Base-by-base conservation (phyloP, 805 yeast genomes). In the Kodamaea laetipori region DNA sequence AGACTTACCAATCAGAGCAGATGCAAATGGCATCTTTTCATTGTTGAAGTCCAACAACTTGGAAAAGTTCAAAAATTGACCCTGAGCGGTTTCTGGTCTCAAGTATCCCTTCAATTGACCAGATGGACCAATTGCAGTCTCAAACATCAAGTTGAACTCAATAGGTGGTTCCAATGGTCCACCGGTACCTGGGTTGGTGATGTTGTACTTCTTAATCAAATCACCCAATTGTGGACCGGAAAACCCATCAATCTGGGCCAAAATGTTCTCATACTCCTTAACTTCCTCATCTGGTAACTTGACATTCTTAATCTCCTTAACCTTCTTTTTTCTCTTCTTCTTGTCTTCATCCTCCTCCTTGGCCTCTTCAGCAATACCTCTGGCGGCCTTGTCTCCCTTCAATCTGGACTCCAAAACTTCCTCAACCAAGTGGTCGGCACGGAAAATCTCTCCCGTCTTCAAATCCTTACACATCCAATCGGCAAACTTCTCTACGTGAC, bases 11-110 rank as follows among this genome's bases (percentile, higher is more conserved):
- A 94, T 89, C 28, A 97, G 86, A 41, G 99, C 99, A 51, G 97
- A 89, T n/a, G 99, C 99, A 69, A 94, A 94, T 46, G 99, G 99
- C 92, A 95, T 90, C 68, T 83, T 86, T 68, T 85, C 82, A 73
- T 94, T 94, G 80, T 94, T 94, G 77, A 82, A 87, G 61, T 94
- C 99, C 58, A 89, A 80, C 60, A 94, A 77, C 71, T 92, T 95
- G 75, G 81, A 80, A 73, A 94, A 94, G 78, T 94, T 94, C 63
- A 94, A 77, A 67, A 94, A 94, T 74, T 94, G 99, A 61, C 99
- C 99, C 77, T 94, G 99, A 18, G 99, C 99, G 51, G 99, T 94
- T 75, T 94, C 99, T 49, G 99, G 99, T 71, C 99, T 84, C 63
- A 94, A 72, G 71, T 80, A 94, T 54, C 99, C 99, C 75, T 87